These are phyloP conservation scores for Bertia moriformis DNA, from an alignment of 2,329 filamentous ascomycete genomes.

Conservation along the genomic window DNA sequence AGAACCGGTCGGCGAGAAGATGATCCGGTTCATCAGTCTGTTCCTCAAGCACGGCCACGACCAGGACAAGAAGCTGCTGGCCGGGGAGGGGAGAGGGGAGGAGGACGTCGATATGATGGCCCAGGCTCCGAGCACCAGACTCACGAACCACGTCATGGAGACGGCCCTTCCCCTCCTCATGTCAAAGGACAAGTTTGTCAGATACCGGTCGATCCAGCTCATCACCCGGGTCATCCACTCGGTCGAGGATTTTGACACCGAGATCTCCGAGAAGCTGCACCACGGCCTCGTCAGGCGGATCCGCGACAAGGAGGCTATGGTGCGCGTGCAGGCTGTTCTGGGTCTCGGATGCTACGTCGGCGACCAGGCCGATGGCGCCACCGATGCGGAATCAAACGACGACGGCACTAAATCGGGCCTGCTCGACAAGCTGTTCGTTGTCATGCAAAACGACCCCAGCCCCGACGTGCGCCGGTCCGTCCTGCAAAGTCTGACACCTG, in stretches of 20 bases:
- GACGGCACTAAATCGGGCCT: slow-evolving; percentile 54
- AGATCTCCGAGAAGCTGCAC: slow-evolving; percentile 70
- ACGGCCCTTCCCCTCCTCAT: slow-evolving; percentile 62
- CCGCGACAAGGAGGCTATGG: slow-evolving; percentile 83
- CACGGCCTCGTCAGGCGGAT: slow-evolving; percentile 71
- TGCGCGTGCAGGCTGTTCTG: slow-evolving; percentile 81
- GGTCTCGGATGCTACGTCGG: slow-evolving; percentile 75
- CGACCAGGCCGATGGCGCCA: slow-evolving; percentile 56
- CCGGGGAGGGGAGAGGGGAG: slow-evolving; percentile 38
- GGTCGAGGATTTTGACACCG: slow-evolving; percentile 80
- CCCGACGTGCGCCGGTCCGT: slow-evolving; percentile 83
- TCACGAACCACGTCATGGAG: slow-evolving; percentile 62
- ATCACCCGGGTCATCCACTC: slow-evolving; percentile 86
- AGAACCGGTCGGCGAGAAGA: slow-evolving; percentile 73
- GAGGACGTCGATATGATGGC: slow-evolving; percentile 57
- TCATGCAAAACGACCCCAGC: slow-evolving; percentile 84
- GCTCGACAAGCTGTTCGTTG: slow-evolving; percentile 69
- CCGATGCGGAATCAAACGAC: slow-evolving; percentile 54
- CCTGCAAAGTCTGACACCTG: slow-evolving; percentile 77
- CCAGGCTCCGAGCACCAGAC: slow-evolving; percentile 71
- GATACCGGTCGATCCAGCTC: slow-evolving; percentile 79
- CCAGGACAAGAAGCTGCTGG: slow-evolving; percentile 57
- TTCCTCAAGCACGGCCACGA: slow-evolving; percentile 64
- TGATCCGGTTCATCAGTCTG: slow-evolving; percentile 72
- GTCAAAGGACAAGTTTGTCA: slow-evolving; percentile 82